Conservation (phyloP, 1,139 yeast genomes). For the Pichia norvegensis region DNA sequence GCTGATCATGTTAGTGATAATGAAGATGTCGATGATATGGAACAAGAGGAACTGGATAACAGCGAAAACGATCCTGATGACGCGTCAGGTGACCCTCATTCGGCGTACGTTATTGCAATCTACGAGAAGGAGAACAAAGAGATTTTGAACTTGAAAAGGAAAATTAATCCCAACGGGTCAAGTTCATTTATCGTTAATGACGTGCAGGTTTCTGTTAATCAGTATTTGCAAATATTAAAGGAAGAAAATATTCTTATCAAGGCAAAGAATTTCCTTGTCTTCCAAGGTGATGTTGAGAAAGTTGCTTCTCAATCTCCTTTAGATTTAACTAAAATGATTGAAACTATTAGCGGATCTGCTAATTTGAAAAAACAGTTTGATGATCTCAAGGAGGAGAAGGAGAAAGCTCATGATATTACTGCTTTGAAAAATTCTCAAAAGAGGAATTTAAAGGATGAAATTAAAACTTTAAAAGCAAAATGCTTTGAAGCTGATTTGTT, state of each 20-base stretch:
- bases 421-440: slow-evolving; percentile 62
- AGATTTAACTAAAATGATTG: slow-evolving; percentile 69
- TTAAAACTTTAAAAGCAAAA: slow-evolving; percentile 74
- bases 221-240: slow-evolving; percentile 60
- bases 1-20: slow-evolving; percentile 14
- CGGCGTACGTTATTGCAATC: slow-evolving; percentile 76
- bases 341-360: slow-evolving; percentile 74
- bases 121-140: slow-evolving; percentile 61
- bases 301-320: slow-evolving; percentile 82
- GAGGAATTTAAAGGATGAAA: slow-evolving; percentile 66
- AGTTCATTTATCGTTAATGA: slow-evolving; percentile 69
- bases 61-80: slow-evolving; percentile 14
- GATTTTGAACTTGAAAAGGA: slow-evolving; percentile 44
- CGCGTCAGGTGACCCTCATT: slow-evolving; percentile 36
- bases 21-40: slow-evolving; percentile 18
- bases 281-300: slow-evolving; percentile 95
- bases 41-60: slow-evolving; percentile 18
- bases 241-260: slow-evolving; percentile 79
- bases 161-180: slow-evolving; percentile 47
- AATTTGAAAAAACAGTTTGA: slow-evolving; percentile 67
- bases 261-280: slow-evolving; percentile 86
- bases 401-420: slow-evolving; percentile 57
- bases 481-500: slow-evolving; percentile 64
- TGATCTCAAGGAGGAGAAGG: slow-evolving; percentile 55
- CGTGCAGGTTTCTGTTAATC: slow-evolving; percentile 50